Evolutionary conservation across 208 protist species (phyloP).

Genomic region (Paratrypanosoma confusum): DNA sequence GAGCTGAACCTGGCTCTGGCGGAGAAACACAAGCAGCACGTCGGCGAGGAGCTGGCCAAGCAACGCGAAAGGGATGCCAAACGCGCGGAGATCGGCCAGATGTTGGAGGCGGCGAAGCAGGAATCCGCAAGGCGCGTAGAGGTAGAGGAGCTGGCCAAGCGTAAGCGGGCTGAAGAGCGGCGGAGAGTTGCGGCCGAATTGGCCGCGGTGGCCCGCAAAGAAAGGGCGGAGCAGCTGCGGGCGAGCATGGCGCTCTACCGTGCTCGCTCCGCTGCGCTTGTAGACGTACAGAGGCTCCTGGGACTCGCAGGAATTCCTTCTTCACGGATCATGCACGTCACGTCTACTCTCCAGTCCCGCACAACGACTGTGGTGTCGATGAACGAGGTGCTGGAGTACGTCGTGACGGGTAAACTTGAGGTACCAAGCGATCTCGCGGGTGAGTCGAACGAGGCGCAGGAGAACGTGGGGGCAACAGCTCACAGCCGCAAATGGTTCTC

Average conservation of each 20-base stretch:
- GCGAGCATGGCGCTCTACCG: slow-evolving; percentile 18
- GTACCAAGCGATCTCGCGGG: slow-evolving; percentile 49
- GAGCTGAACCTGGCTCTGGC: too few relatives aligned
- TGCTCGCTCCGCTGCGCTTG: slow-evolving; percentile 17
- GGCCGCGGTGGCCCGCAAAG: slow-evolving; percentile 5
- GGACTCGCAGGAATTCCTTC: slow-evolving; percentile 38
- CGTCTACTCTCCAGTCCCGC: slow-evolving; percentile 17
- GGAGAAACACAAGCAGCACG: too few relatives aligned
- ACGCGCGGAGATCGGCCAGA: too few relatives aligned
- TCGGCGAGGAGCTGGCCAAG: too few relatives aligned
- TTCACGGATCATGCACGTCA: slow-evolving; percentile 28
- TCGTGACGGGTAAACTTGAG: slow-evolving; percentile 46
- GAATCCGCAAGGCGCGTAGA: too few relatives aligned
- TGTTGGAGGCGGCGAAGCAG: too few relatives aligned
- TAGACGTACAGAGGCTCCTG: slow-evolving; percentile 45
- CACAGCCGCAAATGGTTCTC: background rate
- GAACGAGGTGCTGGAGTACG: slow-evolving; percentile 66
- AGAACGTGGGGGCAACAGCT: background rate
- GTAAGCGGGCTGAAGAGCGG: too few relatives aligned
- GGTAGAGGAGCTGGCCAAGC: too few relatives aligned
- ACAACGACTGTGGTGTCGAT: slow-evolving; percentile 36
- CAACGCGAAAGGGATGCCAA: too few relatives aligned
- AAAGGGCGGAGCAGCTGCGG: slow-evolving; percentile 14
- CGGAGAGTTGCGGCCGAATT: too few relatives aligned
- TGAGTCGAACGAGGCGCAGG: background rate